Base-by-base conservation (phyloP, 441 rosid species). In the Arabidopsis hybrid region DNA sequence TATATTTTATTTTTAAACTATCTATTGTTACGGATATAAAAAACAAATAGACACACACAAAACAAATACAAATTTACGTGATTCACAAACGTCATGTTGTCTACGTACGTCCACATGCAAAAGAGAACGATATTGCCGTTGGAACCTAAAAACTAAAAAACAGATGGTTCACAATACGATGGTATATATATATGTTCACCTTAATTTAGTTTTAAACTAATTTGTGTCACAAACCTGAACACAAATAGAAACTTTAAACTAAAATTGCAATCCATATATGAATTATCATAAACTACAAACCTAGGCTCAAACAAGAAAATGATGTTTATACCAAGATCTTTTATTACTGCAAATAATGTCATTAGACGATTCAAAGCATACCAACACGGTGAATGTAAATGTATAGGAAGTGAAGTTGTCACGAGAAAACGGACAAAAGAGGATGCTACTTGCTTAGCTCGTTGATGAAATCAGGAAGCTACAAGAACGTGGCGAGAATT, bases 381-480 rank as follows among this genome's bases (percentile, higher is more conserved):
- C 2, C 49, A 42, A 42, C 47, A 42, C 6, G 29, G 36, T 63
- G 18, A 45, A 45, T 4, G 31, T 34, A 16, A 9, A 26, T 40
- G 31, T 38, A 11, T 16, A 45, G 21, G 10, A 12, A 45, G 7
- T 57, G 39, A 71, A 31, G 35, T 16, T 71, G n/a, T 40, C 45
- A 63, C 26, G 34, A 47, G 36, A 18, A 38, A 57, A 58, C 69
- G 8, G 58, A 75, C 67, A 74, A 59, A 68, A 53, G 10, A 59
- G 56, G 63, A 38, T 35, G 51, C 65, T 38, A 6, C 65, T 46
- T 53, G 5, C 58, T 76, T 62, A 35, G 18, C 14, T 68, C 42
- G 66, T 49, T n/a, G 61, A 13, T 69, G 75, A 76, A 14, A 70
- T 57, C 57, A 58, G 35, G 57, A 77, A 50, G 35, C 72, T 36